Evolutionary conservation across 1,284 basidiomycete species (phyloP).

Genomic region (Neonothopanus nambi): DNA sequence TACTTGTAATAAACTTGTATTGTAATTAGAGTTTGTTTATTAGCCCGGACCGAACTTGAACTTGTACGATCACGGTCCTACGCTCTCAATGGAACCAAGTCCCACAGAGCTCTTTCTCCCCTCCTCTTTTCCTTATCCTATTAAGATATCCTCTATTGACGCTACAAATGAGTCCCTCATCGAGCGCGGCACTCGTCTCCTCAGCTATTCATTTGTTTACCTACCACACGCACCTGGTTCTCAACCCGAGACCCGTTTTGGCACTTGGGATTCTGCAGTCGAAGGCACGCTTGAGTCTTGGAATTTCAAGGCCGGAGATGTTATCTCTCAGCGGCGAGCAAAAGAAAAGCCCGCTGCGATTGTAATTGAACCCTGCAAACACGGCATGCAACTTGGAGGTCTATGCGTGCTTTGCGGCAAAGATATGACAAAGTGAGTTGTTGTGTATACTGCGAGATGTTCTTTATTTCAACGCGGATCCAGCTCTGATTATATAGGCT

Average conservation of each 20-base stretch:
- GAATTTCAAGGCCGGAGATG: slow-evolving; percentile 61
- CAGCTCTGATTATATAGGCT: slow-evolving; percentile 86
- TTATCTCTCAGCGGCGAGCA: slow-evolving; percentile 56
- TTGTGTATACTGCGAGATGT: slow-evolving; percentile 13
- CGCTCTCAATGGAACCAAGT: slow-evolving; percentile 39
- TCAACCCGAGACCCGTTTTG: slow-evolving; percentile 70
- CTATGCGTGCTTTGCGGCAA: slow-evolving; percentile 93
- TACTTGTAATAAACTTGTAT: slow-evolving; percentile 31
- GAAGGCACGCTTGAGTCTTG: slow-evolving; percentile 73
- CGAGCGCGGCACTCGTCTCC: slow-evolving; percentile 68
- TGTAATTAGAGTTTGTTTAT: too few species aligned
- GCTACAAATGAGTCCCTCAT: slow-evolving; percentile 46
- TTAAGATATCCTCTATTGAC: slow-evolving; percentile 71
- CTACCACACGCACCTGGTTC: slow-evolving; percentile 41
- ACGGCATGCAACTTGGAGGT: slow-evolving; percentile 90
- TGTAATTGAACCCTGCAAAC: slow-evolving; percentile 86
- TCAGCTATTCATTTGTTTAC: slow-evolving; percentile 78
- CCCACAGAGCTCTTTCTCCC: slow-evolving; percentile 73
- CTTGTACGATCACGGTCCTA: slow-evolving; percentile 17
- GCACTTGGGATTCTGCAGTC: slow-evolving; percentile 85
- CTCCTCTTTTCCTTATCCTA: slow-evolving; percentile 72
- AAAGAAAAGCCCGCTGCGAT: slow-evolving; percentile 60
- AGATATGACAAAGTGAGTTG: slow-evolving; percentile 84
- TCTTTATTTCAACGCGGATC: slow-evolving; percentile 12
- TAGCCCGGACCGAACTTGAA: slow-evolving; percentile 9